A percentile compares a stretch with the other conserved stretches of the same genome.
Conservation (phyloP, 805 yeast species). For the Kodamaea restingae region DNA sequence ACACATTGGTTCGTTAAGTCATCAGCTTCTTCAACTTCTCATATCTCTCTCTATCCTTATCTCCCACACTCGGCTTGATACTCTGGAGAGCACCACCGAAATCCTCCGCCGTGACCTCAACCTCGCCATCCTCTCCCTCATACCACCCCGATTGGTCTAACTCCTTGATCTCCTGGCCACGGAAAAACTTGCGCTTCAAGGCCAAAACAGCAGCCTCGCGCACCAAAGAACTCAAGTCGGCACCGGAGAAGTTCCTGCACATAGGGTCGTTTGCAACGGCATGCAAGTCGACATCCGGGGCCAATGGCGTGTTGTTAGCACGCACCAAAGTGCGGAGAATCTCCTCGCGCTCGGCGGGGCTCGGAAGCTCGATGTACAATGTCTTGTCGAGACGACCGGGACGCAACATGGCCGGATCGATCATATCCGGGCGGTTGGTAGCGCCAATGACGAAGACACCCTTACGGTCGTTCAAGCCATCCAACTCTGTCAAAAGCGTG, state of each 20-base stretch:
- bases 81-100: conserved; percentile 66
- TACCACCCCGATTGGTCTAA: conserved; percentile 36
- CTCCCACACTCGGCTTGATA: conserved; percentile 89
- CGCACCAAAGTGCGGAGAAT: conserved; percentile 73
- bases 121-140: conserved; percentile 30
- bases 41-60: conserved; percentile 72
- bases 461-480: conserved; percentile 87
- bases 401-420: conserved; percentile 95
- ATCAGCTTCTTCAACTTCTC: conserved; percentile 67
- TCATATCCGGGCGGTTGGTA: conserved; percentile 96
- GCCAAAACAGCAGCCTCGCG: conserved; percentile 94
- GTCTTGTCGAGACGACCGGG: conserved; percentile 96
- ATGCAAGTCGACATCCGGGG: conserved; percentile 54
- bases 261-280: conserved; percentile 68
- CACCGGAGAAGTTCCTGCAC: conserved; percentile 91
- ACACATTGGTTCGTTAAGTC: too few relatives aligned
- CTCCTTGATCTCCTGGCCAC: conserved; percentile 35
- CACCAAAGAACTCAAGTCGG: conserved; percentile 87
- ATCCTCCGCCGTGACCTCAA: conserved; percentile 60
- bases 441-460: conserved; percentile 97
- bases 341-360: conserved; percentile 70
- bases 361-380: conserved; percentile 84
- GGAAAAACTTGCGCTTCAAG: conserved; percentile 67
- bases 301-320: conserved; percentile 73
- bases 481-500: conserved; percentile 88